Conservation (phyloP, 1,139 yeast genomes). For the Pneumocystis canis region DNA sequence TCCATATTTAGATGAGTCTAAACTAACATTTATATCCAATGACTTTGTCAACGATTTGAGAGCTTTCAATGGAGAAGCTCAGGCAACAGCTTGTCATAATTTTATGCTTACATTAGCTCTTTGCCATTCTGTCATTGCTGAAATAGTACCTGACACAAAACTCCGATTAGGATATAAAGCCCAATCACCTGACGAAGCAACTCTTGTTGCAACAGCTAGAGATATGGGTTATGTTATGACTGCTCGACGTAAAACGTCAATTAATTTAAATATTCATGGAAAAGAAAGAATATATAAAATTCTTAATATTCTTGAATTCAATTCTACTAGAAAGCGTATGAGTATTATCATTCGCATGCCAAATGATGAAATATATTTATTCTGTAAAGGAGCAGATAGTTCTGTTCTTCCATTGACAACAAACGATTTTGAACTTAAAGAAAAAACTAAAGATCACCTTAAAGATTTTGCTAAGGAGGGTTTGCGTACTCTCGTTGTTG, state of each 20-base stretch:
- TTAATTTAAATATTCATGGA: conserved; percentile 64
- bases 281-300: conserved; percentile 53
- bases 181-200: conserved; percentile 98
- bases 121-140: conserved; percentile 87
- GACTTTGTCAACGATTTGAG: conserved; percentile 42
- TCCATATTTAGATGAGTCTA: conserved; percentile 47
- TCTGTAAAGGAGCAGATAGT: conserved; percentile 91
- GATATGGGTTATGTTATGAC: conserved; percentile 78
- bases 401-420: conserved; percentile 44
- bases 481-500: conserved; percentile 82
- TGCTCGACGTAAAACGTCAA: conserved; percentile 58
- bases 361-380: conserved; percentile 39
- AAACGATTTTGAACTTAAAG: conserved; percentile 38
- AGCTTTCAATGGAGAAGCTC: conserved; percentile 38
- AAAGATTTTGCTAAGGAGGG: conserved; percentile 96
- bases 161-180: conserved; percentile 60
- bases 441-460: conserved; percentile 64
- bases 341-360: conserved; percentile 69
- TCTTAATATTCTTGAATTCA: conserved; percentile 66
- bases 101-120: conserved; percentile 81
- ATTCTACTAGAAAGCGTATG: conserved; percentile 91
- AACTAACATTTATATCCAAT: conserved; percentile 65
- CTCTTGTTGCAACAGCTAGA: conserved; percentile 82
- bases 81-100: conserved; percentile 50
- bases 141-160: conserved; percentile 33